These are phyloP conservation scores for Medicago truncatula DNA, from an alignment of 306 rosid species.

Conservation along the genomic window MtrunA17r5.0-ANR NC_053049.1:16513001-16513500, in stretches of 20 bases:
- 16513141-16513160: neutral
- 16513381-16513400: slow-evolving; percentile 16
- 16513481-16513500: neutral
- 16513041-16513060: neutral
- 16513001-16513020: neutral
- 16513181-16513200: slow-evolving; percentile 1
- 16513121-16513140: neutral
- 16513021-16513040: neutral
- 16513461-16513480: neutral
- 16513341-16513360: neutral
- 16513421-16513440: neutral
- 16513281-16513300: neutral
- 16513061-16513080: neutral
- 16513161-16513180: slow-evolving; percentile 1
- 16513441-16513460: neutral
- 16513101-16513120: neutral
- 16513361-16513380: slow-evolving; percentile 8
- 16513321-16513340: slow-evolving; percentile 27
- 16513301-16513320: neutral
- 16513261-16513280: slow-evolving; percentile 28
- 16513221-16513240: neutral
- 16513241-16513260: slow-evolving; percentile 11
- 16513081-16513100: neutral
- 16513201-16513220: neutral
- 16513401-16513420: neutral